These are phyloP conservation scores for Myriosclerotinia scirpicola DNA, from an alignment of 2,329 filamentous ascomycete species.

Conservation along the genomic window DNA sequence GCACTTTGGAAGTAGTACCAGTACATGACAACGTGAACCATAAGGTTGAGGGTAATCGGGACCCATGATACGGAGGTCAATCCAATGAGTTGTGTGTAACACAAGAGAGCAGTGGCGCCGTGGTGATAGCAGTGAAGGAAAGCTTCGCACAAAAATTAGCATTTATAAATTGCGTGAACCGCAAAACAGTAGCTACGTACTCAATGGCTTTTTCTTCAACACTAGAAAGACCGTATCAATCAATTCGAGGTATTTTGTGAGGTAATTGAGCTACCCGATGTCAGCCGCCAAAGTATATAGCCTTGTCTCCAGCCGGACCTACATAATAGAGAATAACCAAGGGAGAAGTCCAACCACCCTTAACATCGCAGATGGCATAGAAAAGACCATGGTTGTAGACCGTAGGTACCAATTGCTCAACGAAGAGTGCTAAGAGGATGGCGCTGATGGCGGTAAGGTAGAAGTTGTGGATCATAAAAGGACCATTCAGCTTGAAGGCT, in stretches of 20 bases:
- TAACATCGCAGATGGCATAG: slow-evolving; percentile 76
- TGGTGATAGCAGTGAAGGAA: slow-evolving; percentile 99
- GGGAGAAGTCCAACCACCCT: slow-evolving; percentile 91
- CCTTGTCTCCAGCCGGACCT: slow-evolving; percentile 45
- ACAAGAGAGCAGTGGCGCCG: slow-evolving; percentile 91
- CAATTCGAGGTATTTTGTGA: slow-evolving; percentile 96
- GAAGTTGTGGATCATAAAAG: slow-evolving; percentile 97
- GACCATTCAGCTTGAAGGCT: slow-evolving; percentile 79
- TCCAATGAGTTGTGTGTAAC: slow-evolving; percentile 95
- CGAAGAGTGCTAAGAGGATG: slow-evolving; percentile 76
- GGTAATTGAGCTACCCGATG: slow-evolving; percentile 78
- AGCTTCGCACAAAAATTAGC: slow-evolving; percentile 51
- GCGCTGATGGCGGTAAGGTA: slow-evolving; percentile 84
- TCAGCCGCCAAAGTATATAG: slow-evolving; percentile 42
- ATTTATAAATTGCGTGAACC: slow-evolving; percentile 11
- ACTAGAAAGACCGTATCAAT: slow-evolving; percentile 95
- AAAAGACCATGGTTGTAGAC: slow-evolving; percentile 80
- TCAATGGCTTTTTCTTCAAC: slow-evolving; percentile 99
- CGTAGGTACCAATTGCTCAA: slow-evolving; percentile 87
- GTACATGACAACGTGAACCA: slow-evolving; percentile 98
- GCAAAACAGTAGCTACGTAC: slow-evolving; percentile 46
- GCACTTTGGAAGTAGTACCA: slow-evolving; percentile 99
- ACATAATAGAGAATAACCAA: slow-evolving; percentile 97
- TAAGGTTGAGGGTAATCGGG: slow-evolving; percentile 86
- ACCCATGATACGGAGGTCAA: slow-evolving; percentile 95